These are phyloP conservation scores for Penicillium steckii DNA, from an alignment of 495 filamentous ascomycete species.

Conservation along the genomic window DNA sequence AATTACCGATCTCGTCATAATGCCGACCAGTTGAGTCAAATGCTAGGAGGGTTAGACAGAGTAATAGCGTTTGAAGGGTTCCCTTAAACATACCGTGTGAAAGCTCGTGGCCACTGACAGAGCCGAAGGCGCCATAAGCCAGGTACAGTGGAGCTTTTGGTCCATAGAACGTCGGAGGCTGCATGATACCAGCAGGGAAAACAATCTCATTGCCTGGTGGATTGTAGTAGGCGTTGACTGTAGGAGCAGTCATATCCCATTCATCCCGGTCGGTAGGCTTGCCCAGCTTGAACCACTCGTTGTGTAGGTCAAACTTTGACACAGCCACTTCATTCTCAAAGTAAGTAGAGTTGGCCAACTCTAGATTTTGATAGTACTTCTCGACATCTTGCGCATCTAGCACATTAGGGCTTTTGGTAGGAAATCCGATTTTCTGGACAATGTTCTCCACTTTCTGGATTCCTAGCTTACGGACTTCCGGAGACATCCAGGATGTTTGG, in stretches of 20 bases:
- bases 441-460: constrained; percentile 70
- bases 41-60: constrained; percentile 33
- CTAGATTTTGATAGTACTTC: constrained; percentile 56
- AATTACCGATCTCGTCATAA: constrained; percentile 66
- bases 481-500: constrained; percentile 65
- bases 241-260: constrained; percentile 62
- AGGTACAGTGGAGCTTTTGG: constrained; percentile 61
- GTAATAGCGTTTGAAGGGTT: background rate
- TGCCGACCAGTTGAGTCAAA: constrained; percentile 70
- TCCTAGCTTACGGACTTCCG: constrained; percentile 59
- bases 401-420: constrained; percentile 63
- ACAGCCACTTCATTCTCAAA: constrained; percentile 61
- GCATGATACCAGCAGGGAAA: constrained; percentile 74
- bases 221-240: constrained; percentile 66
- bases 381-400: constrained; percentile 55
- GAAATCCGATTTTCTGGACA: constrained; percentile 72
- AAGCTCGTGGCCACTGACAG: constrained; percentile 71
- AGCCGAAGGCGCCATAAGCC: constrained; percentile 68
- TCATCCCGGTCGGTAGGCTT: constrained; percentile 61
- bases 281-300: constrained; percentile 57
- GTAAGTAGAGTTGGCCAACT: constrained; percentile 51
- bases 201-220: constrained; percentile 65
- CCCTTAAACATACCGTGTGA: constrained; percentile 57
- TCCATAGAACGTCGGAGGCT: constrained; percentile 65
- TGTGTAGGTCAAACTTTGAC: constrained; percentile 42